phyloP scores from a whole-genome alignment of 768 basidiomycete species.

The Leccinum truebloodii region DNA sequence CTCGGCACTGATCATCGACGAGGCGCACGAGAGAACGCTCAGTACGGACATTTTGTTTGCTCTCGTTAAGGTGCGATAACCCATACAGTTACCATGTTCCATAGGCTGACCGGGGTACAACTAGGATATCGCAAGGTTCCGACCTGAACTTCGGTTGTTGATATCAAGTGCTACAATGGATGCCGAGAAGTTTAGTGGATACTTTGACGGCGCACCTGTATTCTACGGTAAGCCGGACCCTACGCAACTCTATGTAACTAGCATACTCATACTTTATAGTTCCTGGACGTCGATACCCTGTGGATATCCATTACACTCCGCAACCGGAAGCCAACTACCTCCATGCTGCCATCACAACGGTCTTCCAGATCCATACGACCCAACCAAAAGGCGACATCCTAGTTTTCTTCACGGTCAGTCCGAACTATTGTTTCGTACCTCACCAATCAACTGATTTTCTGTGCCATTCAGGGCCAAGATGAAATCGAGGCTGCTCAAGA shows the following conservation, averaged over 20 bases:
- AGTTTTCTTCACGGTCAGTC: slow-evolving; percentile 88
- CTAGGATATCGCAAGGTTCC: slow-evolving; percentile 94
- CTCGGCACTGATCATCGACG: slow-evolving; percentile 94
- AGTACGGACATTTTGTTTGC: slow-evolving; percentile 99
- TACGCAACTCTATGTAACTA: background rate
- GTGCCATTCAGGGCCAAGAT: slow-evolving; percentile 75
- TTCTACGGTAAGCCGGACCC: slow-evolving; percentile 70
- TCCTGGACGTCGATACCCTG: slow-evolving; percentile 95
- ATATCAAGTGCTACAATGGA: slow-evolving; percentile 98
- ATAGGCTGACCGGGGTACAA: slow-evolving; percentile 24
- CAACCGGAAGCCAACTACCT: slow-evolving; percentile 99
- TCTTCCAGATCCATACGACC: slow-evolving; percentile 99
- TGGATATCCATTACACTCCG: slow-evolving; percentile 98
- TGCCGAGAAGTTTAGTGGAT: slow-evolving; percentile 96
- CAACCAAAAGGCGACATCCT: slow-evolving; percentile 97
- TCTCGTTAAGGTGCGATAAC: slow-evolving; percentile 86
- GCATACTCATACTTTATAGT: slow-evolving; percentile 48
- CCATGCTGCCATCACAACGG: slow-evolving; percentile 96
- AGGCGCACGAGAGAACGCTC: slow-evolving; percentile 96
- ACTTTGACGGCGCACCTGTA: slow-evolving; percentile 95
- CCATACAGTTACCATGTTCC: slow-evolving; percentile 8
- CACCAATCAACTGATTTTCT: slow-evolving; percentile 1
- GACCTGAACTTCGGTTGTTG: slow-evolving; percentile 89
- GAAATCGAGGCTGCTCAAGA: slow-evolving; percentile 98
- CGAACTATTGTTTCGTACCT: background rate